Conservation (phyloP, 768 basidiomycete genomes). For the Galerina sulciceps region DNA sequence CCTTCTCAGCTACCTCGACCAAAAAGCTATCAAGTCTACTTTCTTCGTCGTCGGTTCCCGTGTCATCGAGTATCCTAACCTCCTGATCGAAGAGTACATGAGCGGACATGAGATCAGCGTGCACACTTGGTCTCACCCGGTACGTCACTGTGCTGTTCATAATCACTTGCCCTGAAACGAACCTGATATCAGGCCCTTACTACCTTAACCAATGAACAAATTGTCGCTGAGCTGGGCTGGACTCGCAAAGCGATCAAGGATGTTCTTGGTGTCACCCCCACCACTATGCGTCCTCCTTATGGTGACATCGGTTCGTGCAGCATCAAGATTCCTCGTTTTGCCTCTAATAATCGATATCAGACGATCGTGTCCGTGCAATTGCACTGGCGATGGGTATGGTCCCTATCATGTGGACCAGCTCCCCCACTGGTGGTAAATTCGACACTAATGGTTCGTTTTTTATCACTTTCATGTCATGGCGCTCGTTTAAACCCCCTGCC, state of each 20-base stretch:
- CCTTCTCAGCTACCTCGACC: slow-evolving; percentile 71
- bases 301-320: slow-evolving; percentile 69
- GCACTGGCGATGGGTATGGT: slow-evolving; percentile 88
- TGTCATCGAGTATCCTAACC: slow-evolving; percentile 73
- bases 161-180: neutral
- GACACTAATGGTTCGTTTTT: slow-evolving; percentile 70
- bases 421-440: slow-evolving; percentile 56
- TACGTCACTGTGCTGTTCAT: neutral
- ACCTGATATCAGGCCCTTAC: slow-evolving; percentile 55
- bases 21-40: slow-evolving; percentile 72
- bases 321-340: neutral
- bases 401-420: slow-evolving; percentile 88
- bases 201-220: slow-evolving; percentile 74
- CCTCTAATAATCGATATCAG: slow-evolving; percentile 30
- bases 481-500: neutral
- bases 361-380: slow-evolving; percentile 93
- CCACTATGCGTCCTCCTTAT: slow-evolving; percentile 79
- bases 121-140: slow-evolving; percentile 89
- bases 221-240: slow-evolving; percentile 95
- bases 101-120: slow-evolving; percentile 79
- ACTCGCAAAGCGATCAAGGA: slow-evolving; percentile 83
- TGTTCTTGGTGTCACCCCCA: slow-evolving; percentile 77
- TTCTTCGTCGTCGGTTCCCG: slow-evolving; percentile 94
- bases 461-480: neutral
- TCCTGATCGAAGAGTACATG: slow-evolving; percentile 84